Conservation (phyloP, 805 yeast species). For the Komagataella pseudopastoris region DNA sequence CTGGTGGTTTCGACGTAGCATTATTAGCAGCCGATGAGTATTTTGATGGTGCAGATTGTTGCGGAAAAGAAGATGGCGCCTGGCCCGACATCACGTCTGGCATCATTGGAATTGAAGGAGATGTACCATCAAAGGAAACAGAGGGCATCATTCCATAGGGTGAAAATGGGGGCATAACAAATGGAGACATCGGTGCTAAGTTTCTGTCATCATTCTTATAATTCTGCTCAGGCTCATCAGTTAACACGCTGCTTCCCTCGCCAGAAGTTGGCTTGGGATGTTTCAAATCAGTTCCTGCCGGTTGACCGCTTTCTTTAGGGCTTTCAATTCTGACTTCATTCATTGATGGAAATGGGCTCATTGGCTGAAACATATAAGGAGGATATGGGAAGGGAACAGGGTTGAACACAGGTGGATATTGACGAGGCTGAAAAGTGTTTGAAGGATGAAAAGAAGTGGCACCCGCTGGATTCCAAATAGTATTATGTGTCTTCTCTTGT, state of each 20-base stretch:
- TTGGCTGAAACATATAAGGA: slow-evolving; percentile 1
- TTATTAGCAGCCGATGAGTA: not conserved
- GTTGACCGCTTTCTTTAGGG: not conserved
- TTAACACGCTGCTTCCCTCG: not conserved
- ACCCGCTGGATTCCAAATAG: slow-evolving; percentile 57
- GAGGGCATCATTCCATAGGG: slow-evolving; percentile 27
- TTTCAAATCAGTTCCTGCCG: slow-evolving; percentile 2
- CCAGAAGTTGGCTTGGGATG: not conserved
- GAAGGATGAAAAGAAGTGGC: slow-evolving; percentile 46
- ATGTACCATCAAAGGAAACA: slow-evolving; percentile 8
- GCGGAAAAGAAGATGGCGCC: not conserved
- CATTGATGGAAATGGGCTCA: not conserved
- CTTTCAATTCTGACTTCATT: not conserved
- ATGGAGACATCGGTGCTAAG: slow-evolving; percentile 16
- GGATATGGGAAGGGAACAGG: not conserved
- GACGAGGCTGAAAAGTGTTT: slow-evolving; percentile 8
- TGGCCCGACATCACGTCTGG: not conserved
- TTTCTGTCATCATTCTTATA: not conserved
- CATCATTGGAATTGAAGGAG: slow-evolving; percentile 7
- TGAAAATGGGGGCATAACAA: slow-evolving; percentile 35
- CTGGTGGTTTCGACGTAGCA: not conserved
- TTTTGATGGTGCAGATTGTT: not conserved
- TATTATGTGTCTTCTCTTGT: slow-evolving; percentile 11
- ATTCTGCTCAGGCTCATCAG: slow-evolving; percentile 4
- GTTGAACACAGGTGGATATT: not conserved